Evolutionary conservation across 257 asterid species (phyloP).

Genomic region (Nicotiana noctiflora): DNA sequence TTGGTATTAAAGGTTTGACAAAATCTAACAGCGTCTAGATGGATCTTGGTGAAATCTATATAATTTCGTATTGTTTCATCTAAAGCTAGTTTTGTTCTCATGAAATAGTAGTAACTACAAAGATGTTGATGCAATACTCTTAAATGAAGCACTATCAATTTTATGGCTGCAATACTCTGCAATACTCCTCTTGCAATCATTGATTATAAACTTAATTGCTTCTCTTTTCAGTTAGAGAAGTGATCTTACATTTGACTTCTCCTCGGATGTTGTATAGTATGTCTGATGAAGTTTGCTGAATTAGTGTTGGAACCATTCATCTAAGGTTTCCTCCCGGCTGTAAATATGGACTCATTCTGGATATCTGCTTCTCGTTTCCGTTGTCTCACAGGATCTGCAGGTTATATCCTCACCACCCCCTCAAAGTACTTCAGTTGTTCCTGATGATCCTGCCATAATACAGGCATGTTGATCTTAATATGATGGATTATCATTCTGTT

Average conservation of each 20-base stretch:
- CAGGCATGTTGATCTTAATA: slow-evolving; percentile 11
- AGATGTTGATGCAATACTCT: neutral
- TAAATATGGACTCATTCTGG: neutral
- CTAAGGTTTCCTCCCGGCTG: neutral
- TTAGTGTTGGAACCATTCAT: neutral
- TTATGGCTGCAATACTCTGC: neutral
- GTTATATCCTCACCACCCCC: slow-evolving; percentile 19
- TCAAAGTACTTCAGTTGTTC: slow-evolving; percentile 14
- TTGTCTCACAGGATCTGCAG: slow-evolving; percentile 21
- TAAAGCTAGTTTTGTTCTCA: neutral
- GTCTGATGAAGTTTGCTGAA: neutral
- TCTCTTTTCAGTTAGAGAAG: neutral
- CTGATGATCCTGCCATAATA: slow-evolving; percentile 34
- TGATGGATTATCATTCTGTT: neutral
- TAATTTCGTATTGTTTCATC: neutral
- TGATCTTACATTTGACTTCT: neutral
- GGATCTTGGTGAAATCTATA: neutral
- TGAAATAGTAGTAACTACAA: neutral
- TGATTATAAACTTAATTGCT: neutral
- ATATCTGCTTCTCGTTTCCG: neutral
- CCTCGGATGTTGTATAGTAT: neutral
- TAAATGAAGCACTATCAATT: slow-evolving; percentile 1
- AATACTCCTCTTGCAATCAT: neutral
- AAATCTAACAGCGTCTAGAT: neutral
- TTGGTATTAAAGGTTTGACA: neutral